These are phyloP conservation scores for Leishmania arabica DNA, from an alignment of 208 protist genomes.

Conservation along the genomic window DNA sequence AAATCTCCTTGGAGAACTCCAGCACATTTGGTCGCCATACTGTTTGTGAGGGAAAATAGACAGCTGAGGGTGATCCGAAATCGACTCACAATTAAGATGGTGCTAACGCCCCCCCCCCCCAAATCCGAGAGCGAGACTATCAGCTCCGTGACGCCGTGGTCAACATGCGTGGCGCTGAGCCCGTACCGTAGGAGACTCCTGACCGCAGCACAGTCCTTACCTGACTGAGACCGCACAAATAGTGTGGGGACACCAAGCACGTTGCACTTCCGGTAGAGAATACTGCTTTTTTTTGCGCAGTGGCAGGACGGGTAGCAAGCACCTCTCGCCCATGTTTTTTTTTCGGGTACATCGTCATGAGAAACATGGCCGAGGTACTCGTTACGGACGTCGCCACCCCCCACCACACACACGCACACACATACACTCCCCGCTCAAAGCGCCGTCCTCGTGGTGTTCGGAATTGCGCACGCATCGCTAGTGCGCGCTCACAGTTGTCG, in stretches of 20 bases:
- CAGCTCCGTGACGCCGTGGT: slow-evolving; percentile 18
- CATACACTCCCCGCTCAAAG: not conserved
- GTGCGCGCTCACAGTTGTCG: not conserved
- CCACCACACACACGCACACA: no score
- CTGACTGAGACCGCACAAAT: slow-evolving; percentile 23
- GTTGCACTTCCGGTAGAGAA: slow-evolving; percentile 32
- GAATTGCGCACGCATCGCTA: slow-evolving; percentile 9
- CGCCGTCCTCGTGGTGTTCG: not conserved
- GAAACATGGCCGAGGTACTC: slow-evolving; percentile 41
- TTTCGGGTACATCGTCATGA: slow-evolving; percentile 41
- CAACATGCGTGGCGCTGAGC: slow-evolving; percentile 5
- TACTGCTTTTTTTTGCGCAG: slow-evolving; percentile 10
- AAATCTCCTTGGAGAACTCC: slow-evolving; percentile 94
- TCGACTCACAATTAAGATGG: slow-evolving; percentile 92
- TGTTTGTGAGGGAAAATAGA: slow-evolving; percentile 93
- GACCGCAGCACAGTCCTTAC: slow-evolving; percentile 15
- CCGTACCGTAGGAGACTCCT: slow-evolving; percentile 12
- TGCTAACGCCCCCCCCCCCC: slow-evolving; percentile 39
- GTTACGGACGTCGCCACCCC: slow-evolving; percentile 19
- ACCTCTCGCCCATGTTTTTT: slow-evolving; percentile 36
- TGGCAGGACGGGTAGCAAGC: slow-evolving; percentile 21
- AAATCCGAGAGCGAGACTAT: slow-evolving; percentile 25
- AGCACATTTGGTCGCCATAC: slow-evolving; percentile 89
- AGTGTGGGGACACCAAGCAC: slow-evolving; percentile 4
- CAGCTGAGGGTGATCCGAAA: slow-evolving; percentile 89